Percentiles rank a stretch among this genome's conserved stretches.
phyloP scores from a whole-genome alignment of 768 basidiomycete species.

The Exsudoporus frostii region DNA sequence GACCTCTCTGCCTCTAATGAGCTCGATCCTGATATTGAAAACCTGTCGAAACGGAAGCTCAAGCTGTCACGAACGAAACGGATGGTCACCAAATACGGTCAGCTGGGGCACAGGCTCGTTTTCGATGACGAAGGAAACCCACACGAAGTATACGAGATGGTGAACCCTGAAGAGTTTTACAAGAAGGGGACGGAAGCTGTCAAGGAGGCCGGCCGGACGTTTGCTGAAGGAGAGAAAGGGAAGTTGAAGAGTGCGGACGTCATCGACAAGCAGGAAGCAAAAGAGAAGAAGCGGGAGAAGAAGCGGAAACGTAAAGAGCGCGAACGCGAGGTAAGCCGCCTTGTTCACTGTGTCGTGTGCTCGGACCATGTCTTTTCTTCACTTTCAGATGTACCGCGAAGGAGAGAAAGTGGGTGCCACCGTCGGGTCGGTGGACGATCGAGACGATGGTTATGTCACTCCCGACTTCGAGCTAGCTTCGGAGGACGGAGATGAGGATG shows the following conservation, averaged over 20 bases:
- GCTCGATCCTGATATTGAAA: slow-evolving; percentile 36
- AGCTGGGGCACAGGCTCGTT: slow-evolving; percentile 66
- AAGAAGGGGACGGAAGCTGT: slow-evolving; percentile 64
- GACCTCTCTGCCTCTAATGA: slow-evolving; percentile 45
- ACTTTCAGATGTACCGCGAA: slow-evolving; percentile 23
- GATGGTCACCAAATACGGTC: slow-evolving; percentile 58
- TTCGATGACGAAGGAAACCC: slow-evolving; percentile 87
- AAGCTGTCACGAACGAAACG: slow-evolving; percentile 75
- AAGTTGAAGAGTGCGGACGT: slow-evolving; percentile 71
- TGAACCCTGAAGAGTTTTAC: slow-evolving; percentile 69
- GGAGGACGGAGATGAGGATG: slow-evolving; percentile 36
- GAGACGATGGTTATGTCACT: slow-evolving; percentile 70
- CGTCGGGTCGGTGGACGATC: slow-evolving; percentile 40
- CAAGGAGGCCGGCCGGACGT: slow-evolving; percentile 62
- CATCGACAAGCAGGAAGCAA: slow-evolving; percentile 77
- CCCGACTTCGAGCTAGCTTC: slow-evolving; percentile 61
- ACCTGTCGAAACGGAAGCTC: slow-evolving; percentile 85
- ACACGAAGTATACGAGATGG: slow-evolving; percentile 82
- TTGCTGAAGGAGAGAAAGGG: slow-evolving; percentile 69
- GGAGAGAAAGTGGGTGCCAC: slow-evolving; percentile 22
- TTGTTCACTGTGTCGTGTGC: not conserved
- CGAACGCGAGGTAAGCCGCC: slow-evolving; percentile 41
- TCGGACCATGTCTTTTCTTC: not conserved
- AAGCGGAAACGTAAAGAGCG: slow-evolving; percentile 88
- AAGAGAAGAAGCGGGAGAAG: slow-evolving; percentile 86